Evolutionary conservation across 257 asterid species (phyloP).

Genomic region (Nemophila menziesii): DNA sequence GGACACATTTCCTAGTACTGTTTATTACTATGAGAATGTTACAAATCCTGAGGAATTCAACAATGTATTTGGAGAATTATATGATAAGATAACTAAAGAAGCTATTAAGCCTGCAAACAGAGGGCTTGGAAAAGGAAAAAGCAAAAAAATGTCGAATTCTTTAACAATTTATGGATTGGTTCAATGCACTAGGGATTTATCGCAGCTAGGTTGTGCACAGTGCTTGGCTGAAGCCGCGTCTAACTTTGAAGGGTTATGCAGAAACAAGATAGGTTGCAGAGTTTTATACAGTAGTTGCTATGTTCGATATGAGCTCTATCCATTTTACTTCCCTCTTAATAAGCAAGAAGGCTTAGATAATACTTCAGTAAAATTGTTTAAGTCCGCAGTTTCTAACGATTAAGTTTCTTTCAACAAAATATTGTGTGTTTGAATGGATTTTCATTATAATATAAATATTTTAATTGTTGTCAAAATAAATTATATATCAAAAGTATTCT

Average conservation of each 20-base stretch:
- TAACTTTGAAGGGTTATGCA: background rate
- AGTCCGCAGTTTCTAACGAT: too few species aligned
- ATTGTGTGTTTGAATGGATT: too few species aligned
- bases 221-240: slow-evolving; percentile 1
- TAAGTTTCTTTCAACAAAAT: too few species aligned
- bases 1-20: background rate
- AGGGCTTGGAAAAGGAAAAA: too few species aligned
- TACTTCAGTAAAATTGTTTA: background rate
- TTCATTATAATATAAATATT: too few species aligned
- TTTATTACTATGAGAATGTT: background rate
- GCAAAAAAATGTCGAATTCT: background rate
- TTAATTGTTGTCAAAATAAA: too few species aligned
- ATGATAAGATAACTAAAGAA: background rate
- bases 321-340: slow-evolving; percentile 6
- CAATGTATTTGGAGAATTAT: background rate
- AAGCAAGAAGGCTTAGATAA: background rate
- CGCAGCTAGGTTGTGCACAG: background rate
- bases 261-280: background rate
- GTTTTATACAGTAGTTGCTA: slow-evolving; percentile 4
- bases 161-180: slow-evolving; percentile 1
- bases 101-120: slow-evolving; percentile 1
- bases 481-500: too few species aligned
- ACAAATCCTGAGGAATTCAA: background rate
- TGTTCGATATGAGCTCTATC: slow-evolving; percentile 5
- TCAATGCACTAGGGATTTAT: slow-evolving; percentile 10